A percentile compares a stretch with the other conserved stretches of the same genome.
These are phyloP conservation scores for Saturnispora sekii DNA, from an alignment of 805 yeast genomes.

Conservation along the genomic window DNA sequence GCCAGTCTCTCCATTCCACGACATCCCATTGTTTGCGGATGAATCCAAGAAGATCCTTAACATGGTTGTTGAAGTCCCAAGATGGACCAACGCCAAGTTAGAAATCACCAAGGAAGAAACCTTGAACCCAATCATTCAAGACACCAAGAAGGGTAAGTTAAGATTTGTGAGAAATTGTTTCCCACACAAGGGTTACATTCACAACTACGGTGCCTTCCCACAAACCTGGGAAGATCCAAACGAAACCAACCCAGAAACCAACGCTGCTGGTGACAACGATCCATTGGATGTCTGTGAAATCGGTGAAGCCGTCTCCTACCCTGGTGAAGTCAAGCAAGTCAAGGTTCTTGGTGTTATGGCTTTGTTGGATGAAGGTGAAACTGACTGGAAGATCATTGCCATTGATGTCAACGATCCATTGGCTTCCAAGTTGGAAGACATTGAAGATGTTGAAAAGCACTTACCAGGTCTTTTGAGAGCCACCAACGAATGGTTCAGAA, in stretches of 20 bases:
- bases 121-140: slow-evolving; percentile 93
- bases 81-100: slow-evolving; percentile 97
- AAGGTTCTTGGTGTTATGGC: slow-evolving; percentile 94
- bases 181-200: slow-evolving; percentile 98
- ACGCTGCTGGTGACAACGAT: slow-evolving; percentile 71
- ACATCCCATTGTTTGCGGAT: slow-evolving; percentile 86
- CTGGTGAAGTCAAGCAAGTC: slow-evolving; percentile 77
- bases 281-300: slow-evolving; percentile 82
- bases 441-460: slow-evolving; percentile 81
- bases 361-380: slow-evolving; percentile 83
- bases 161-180: slow-evolving; percentile 95
- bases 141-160: slow-evolving; percentile 92
- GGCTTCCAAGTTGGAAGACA: slow-evolving; percentile 77
- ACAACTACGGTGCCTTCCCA: slow-evolving; percentile 98
- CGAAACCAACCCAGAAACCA: slow-evolving; percentile 54
- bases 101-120: slow-evolving; percentile 81
- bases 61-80: slow-evolving; percentile 87
- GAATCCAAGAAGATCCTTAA: slow-evolving; percentile 79
- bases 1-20: slow-evolving; percentile 94
- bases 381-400: slow-evolving; percentile 89
- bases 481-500: slow-evolving; percentile 96
- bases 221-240: slow-evolving; percentile 83
- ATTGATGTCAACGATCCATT: slow-evolving; percentile 83
- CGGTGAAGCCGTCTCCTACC: slow-evolving; percentile 53
- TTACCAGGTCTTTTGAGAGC: slow-evolving; percentile 91